phyloP scores from a whole-genome alignment of 2,329 filamentous ascomycete genomes.

The Calycina marina region DNA sequence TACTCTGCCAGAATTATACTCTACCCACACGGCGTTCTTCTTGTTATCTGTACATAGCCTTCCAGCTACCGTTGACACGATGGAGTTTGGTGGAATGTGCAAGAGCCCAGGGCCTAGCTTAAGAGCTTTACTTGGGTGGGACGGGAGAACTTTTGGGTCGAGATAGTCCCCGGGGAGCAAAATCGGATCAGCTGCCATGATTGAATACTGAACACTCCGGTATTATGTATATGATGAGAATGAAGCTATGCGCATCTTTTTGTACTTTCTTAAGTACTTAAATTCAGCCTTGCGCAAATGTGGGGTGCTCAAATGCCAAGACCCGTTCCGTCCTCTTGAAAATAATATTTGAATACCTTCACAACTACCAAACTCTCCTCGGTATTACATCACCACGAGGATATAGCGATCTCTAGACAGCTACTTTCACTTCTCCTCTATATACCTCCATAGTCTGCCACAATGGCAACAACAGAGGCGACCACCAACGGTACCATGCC shows the following conservation, averaged over 20 bases:
- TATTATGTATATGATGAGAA: too few relatives aligned
- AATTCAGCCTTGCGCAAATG: slow-evolving; percentile 21
- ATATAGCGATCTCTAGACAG: too few relatives aligned
- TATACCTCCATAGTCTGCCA: too few relatives aligned
- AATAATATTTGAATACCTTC: too few relatives aligned
- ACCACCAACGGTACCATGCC: slow-evolving; percentile 27
- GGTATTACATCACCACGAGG: too few relatives aligned
- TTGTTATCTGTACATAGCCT: slow-evolving; percentile 50
- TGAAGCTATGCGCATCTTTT: too few relatives aligned
- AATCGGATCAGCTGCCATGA: slow-evolving; percentile 33
- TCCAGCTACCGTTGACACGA: slow-evolving; percentile 54
- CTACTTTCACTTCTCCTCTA: too few relatives aligned
- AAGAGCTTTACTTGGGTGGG: slow-evolving; percentile 52
- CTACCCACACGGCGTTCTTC: slow-evolving; percentile 70
- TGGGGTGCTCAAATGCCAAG: too few relatives aligned
- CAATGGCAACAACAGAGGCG: slow-evolving; percentile 20
- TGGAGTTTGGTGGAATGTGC: slow-evolving; percentile 62
- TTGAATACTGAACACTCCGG: background rate
- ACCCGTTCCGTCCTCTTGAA: too few relatives aligned
- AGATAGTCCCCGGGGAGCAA: slow-evolving; percentile 75
- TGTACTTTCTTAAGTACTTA: too few relatives aligned
- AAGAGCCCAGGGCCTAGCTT: slow-evolving; percentile 75
- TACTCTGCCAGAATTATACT: slow-evolving; percentile 56
- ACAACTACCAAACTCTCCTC: too few relatives aligned
- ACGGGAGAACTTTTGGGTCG: slow-evolving; percentile 49